Conservation (phyloP, 2,329 filamentous ascomycete species). For the Epichloe scottii region DNA sequence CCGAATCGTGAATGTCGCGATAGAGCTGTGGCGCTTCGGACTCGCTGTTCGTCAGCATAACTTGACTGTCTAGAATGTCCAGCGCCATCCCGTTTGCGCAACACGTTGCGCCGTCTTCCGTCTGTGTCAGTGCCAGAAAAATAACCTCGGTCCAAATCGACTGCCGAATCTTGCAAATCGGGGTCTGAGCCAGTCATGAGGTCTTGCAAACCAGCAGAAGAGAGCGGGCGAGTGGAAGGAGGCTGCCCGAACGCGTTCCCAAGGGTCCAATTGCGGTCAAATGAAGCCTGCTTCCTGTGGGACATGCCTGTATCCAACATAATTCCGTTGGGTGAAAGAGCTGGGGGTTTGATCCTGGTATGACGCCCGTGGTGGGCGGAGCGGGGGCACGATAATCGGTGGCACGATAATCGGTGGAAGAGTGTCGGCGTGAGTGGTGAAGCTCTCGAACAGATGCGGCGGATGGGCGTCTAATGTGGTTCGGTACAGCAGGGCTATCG, state of each 20-base stretch:
- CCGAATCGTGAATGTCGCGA: conserved; percentile 67
- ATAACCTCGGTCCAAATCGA: conserved; percentile 75
- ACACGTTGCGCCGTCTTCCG: conserved; percentile 58
- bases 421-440: conserved; percentile 76
- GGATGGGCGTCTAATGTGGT: conserved; percentile 52
- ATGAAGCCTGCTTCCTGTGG: conserved; percentile 56
- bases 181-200: conserved; percentile 23
- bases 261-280: conserved; percentile 59
- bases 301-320: conserved; percentile 26
- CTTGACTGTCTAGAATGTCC: conserved; percentile 60
- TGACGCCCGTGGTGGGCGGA: conserved; percentile 9
- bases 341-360: conserved; percentile 14
- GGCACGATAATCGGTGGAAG: conserved; percentile 66
- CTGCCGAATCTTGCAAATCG: conserved; percentile 33
- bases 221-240: conserved; percentile 32
- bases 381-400: conserved; percentile 51
- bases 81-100: conserved; percentile 63
- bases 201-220: conserved; percentile 39
- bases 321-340: conserved; percentile 29
- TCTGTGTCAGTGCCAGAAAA: conserved; percentile 85
- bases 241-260: conserved; percentile 34
- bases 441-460: conserved; percentile 72
- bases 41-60: conserved; percentile 60
- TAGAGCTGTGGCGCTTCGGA: conserved; percentile 51
- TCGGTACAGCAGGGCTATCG: conserved; percentile 33